Percentiles rank a stretch among this genome's conserved stretches.
Conservation (phyloP, 495 filamentous ascomycete species). For the Daldinia loculata region DNA sequence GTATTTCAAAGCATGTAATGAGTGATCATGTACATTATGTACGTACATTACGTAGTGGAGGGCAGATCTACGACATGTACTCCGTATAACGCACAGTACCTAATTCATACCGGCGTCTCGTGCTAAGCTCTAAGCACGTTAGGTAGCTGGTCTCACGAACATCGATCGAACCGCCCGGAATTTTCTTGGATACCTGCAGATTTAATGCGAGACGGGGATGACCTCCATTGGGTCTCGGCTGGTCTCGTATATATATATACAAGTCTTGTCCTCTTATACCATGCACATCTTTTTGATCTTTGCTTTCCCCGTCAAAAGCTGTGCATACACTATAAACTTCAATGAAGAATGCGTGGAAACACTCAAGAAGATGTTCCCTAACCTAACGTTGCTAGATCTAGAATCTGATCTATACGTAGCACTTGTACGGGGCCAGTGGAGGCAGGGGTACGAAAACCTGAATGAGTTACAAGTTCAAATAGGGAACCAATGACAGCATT, state of each 20-base stretch:
- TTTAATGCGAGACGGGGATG: slow-evolving; percentile 34
- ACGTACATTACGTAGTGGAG: not conserved
- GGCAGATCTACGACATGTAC: slow-evolving; percentile 26
- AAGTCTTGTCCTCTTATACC: slow-evolving; percentile 1
- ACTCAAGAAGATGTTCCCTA: not conserved
- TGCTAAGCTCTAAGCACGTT: slow-evolving; percentile 6
- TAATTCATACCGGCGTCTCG: not conserved
- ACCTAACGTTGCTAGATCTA: slow-evolving; percentile 20
- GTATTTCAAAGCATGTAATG: not conserved
- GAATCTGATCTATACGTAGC: slow-evolving; percentile 34
- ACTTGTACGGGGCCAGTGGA: slow-evolving; percentile 19
- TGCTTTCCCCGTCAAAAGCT: slow-evolving; percentile 8
- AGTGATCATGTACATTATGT: not conserved
- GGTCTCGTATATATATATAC: not conserved
- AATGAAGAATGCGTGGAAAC: not conserved
- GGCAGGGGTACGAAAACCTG: slow-evolving; percentile 10
- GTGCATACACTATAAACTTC: slow-evolving; percentile 14
- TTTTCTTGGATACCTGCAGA: slow-evolving; percentile 43
- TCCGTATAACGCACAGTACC: slow-evolving; percentile 24
- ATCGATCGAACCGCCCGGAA: slow-evolving; percentile 41
- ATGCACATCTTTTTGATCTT: slow-evolving; percentile 9
- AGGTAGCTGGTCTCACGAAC: slow-evolving; percentile 34
- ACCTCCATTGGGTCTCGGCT: slow-evolving; percentile 10
- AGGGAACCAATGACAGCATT: not conserved
- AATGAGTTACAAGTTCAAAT: slow-evolving; percentile 10